Conservation (phyloP, 495 filamentous ascomycete species). For the Trypethelium eluteriae region DNA sequence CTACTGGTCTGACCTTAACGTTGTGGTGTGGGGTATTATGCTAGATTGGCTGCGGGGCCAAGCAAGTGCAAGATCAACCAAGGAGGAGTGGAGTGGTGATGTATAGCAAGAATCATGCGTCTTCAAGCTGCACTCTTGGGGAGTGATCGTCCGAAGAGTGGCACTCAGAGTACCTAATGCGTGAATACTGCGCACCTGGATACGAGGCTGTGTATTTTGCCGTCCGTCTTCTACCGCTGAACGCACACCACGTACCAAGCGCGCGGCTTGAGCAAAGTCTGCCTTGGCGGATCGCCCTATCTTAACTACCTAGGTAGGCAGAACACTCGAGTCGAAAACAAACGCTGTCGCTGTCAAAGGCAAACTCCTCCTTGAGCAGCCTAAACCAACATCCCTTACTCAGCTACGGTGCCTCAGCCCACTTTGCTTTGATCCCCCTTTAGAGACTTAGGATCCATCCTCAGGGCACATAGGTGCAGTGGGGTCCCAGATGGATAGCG, state of each 20-base stretch:
- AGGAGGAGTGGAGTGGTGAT: neutral
- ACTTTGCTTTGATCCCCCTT: neutral
- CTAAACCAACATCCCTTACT: neutral
- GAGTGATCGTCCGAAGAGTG: neutral
- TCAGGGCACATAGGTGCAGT: neutral
- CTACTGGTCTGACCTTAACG: too few species aligned
- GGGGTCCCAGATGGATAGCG: constrained; percentile 5
- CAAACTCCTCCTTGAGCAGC: neutral
- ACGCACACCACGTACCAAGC: neutral
- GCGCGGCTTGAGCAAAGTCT: neutral
- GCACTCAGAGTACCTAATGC: neutral
- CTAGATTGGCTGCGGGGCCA: too few species aligned
- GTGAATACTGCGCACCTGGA: too few species aligned
- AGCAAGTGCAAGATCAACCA: too few species aligned
- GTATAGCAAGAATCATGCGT: neutral
- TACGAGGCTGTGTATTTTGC: neutral
- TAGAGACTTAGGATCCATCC: neutral
- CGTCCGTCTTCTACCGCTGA: neutral
- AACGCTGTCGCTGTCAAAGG: neutral
- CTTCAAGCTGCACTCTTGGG: neutral
- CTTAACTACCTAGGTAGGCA: neutral
- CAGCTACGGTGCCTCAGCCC: neutral
- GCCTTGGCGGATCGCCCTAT: constrained; percentile 9
- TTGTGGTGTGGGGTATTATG: too few species aligned
- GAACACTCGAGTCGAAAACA: too few species aligned